Percentiles rank a stretch among this genome's conserved stretches.
These are phyloP conservation scores for Torrubiellomyces zombiae DNA, from an alignment of 2,329 filamentous ascomycete genomes.

Conservation along the genomic window DNA sequence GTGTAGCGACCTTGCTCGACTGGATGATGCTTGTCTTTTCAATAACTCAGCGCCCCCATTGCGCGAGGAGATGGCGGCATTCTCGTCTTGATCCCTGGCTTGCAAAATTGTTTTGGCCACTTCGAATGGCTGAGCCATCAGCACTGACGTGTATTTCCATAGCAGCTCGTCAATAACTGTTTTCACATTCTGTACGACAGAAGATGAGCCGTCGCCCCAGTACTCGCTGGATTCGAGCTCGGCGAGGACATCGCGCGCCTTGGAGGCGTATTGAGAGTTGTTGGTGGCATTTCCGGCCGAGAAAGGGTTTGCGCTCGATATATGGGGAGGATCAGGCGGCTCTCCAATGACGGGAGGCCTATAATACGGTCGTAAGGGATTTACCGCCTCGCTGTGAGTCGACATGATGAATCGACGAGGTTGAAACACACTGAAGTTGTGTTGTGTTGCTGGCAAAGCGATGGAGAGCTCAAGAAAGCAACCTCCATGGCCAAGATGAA, in stretches of 20 bases:
- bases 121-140: constrained; percentile 92
- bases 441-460: background rate
- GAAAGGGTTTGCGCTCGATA: constrained; percentile 27
- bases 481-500: constrained; percentile 1
- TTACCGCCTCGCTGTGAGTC: constrained; percentile 30
- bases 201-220: constrained; percentile 59
- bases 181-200: constrained; percentile 56
- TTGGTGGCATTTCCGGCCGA: constrained; percentile 25
- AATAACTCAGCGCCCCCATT: constrained; percentile 9
- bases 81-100: constrained; percentile 42
- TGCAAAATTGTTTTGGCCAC: constrained; percentile 90
- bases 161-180: constrained; percentile 68
- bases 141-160: constrained; percentile 80
- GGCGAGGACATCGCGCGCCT: constrained; percentile 71
- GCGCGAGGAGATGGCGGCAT: constrained; percentile 15
- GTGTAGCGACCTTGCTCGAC: constrained; percentile 17
- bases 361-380: constrained; percentile 56
- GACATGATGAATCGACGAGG: constrained; percentile 18
- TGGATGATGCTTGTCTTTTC: constrained; percentile 15
- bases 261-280: constrained; percentile 20
- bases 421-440: constrained; percentile 1
- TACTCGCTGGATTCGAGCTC: constrained; percentile 90
- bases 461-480: no score
- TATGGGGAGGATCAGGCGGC: constrained; percentile 18
- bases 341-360: constrained; percentile 42